Conservation (phyloP, 805 yeast genomes). For the Hanseniaspora jakobsenii region DNA sequence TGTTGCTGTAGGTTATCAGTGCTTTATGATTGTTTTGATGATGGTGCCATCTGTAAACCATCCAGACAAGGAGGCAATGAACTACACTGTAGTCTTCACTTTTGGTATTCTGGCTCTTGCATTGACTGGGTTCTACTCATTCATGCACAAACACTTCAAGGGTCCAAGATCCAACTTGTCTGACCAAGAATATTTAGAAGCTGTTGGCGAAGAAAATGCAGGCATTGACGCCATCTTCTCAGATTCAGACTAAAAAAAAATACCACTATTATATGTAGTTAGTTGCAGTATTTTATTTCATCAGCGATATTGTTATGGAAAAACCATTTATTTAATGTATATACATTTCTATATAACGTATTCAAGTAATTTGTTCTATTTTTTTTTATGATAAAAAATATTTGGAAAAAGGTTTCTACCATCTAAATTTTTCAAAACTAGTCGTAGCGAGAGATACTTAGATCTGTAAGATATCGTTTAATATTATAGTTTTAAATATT, state of each 20-base stretch:
- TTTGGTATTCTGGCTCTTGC: constrained; percentile 50
- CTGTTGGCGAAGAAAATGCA: constrained; percentile 21
- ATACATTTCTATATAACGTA: too few species aligned
- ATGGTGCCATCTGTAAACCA: constrained; percentile 45
- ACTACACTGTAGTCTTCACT: constrained; percentile 57
- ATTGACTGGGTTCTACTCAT: constrained; percentile 38
- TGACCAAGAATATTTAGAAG: constrained; percentile 25
- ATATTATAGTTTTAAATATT: too few species aligned
- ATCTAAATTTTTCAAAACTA: too few species aligned
- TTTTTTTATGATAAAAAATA: too few species aligned
- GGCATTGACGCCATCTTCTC: constrained; percentile 22
- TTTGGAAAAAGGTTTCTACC: too few species aligned
- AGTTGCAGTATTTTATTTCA: not conserved
- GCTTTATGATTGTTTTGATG: constrained; percentile 42
- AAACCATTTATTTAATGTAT: too few species aligned
- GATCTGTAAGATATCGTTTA: too few species aligned
- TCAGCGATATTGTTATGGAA: too few species aligned
- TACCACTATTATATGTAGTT: too few species aligned
- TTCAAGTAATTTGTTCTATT: too few species aligned
- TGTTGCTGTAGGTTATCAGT: constrained; percentile 39
- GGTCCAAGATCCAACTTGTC: constrained; percentile 41
- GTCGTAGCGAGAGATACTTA: too few species aligned
- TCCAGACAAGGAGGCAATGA: constrained; percentile 40
- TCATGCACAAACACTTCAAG: constrained; percentile 42
- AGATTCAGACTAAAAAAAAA: not conserved